Evolutionary conservation across 139 green algal species (phyloP), one percentile per base, ranked within the genome.

Genomic region (Micromonas commoda): DNA sequence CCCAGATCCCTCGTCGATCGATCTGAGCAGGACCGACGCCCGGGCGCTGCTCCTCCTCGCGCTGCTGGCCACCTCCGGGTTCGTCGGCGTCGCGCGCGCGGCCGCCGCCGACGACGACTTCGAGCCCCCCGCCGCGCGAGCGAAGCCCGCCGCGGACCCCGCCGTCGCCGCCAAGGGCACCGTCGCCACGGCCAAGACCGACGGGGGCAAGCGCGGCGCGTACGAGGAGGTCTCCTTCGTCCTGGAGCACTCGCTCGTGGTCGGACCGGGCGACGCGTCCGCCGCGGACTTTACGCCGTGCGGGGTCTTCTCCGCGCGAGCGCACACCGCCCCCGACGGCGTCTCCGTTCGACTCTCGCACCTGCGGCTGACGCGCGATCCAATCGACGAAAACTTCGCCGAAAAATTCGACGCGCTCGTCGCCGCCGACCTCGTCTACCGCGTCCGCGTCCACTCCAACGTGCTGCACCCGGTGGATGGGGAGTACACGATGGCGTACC

Each of bases 391-490:
- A 26, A 37, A 23, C 6, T 32, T 70, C 28, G 31, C 28, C 20
- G 63, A 23, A 1, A 26, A 13, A 2, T 57, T 73, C 29, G 21
- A 45, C 1, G 2, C 1, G 1, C 33, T 73, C 3, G 66, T 51
- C 13, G 33, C 52, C 16, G 37, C 3, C 31, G 66, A 51, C 3
- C 32, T 5, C 1, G 26, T 20, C 1, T 73, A 73, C 5, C 66
- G 66, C 29, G 31, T 73, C 2, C 66, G 66, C 31, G 66, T 73
- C 1, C 66, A 31, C 19, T 1, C 66, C 16, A 73, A 73, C 66
- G 33, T 73, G 2, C n/a, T 73, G 32, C 21, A n/a, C 3, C 32
- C 66, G 31, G 16, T 31, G 29, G 31, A 51, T 2, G 33, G 2
- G 0, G 3, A 1, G 28, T 45, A n/a, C 66, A 33, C 24, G 66